Evolutionary conservation across 257 asterid genomes (phyloP).

Genomic region (Nicotiana undulata): DNA sequence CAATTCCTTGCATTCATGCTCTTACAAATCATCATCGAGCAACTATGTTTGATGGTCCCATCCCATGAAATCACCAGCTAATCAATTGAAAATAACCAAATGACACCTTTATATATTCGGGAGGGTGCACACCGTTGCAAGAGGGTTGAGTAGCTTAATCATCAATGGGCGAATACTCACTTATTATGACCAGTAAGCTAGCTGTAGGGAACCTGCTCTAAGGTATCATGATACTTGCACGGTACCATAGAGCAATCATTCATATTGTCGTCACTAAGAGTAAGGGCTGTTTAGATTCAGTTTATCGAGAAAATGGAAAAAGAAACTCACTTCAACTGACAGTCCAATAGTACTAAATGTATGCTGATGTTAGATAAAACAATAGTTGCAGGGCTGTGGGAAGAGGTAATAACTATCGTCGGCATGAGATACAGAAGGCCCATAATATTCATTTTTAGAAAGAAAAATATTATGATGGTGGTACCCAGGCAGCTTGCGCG

Average conservation of each 20-base stretch:
- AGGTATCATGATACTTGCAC: background rate
- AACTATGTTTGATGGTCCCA: too few species aligned
- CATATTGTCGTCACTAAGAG: background rate
- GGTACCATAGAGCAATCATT: background rate
- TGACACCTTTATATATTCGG: too few species aligned
- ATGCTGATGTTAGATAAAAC: background rate
- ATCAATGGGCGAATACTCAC: background rate
- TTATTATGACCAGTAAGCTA: background rate
- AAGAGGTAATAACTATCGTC: background rate
- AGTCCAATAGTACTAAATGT: background rate
- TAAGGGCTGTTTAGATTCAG: background rate
- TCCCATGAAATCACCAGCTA: too few species aligned
- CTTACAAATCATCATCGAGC: background rate
- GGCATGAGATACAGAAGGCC: background rate
- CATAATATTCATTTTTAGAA: background rate
- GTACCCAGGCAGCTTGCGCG: too few species aligned
- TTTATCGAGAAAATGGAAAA: background rate
- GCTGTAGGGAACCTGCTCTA: background rate
- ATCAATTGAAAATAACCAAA: too few species aligned
- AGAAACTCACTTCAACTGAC: background rate
- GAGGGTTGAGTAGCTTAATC: too few species aligned
- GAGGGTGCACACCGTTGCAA: too few species aligned
- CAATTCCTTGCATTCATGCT: background rate
- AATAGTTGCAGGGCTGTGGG: background rate
- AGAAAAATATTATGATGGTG: too few species aligned